Conservation (phyloP, 2,329 filamentous ascomycete genomes). For the Thermoascus crustaceus region DNA sequence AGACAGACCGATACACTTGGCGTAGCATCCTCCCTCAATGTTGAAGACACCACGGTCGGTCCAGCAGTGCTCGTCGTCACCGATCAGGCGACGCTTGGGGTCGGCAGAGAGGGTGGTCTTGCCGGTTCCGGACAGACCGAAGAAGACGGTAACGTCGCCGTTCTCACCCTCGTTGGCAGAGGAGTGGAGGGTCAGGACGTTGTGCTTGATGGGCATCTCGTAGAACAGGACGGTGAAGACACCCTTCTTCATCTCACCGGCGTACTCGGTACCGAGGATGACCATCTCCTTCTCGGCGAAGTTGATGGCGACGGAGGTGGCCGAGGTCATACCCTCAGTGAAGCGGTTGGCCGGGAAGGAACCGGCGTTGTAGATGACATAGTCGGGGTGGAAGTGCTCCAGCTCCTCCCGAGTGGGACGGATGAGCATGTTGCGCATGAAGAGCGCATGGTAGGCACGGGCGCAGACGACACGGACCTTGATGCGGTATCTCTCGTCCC, state of each 20-base stretch:
- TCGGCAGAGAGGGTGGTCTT: conserved; percentile 98
- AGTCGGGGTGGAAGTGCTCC: conserved; percentile 96
- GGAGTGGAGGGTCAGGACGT: conserved; percentile 95
- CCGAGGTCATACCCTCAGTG: conserved; percentile 97
- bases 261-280: conserved; percentile 97
- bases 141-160: conserved; percentile 98
- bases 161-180: conserved; percentile 94
- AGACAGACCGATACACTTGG: conserved; percentile 95
- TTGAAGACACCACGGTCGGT: conserved; percentile 95
- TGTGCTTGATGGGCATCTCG: conserved; percentile 99
- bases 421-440: conserved; percentile 99
- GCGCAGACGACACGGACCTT: conserved; percentile 96
- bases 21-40: conserved; percentile 99
- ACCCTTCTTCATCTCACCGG: conserved; percentile 96
- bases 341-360: conserved; percentile 98
- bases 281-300: conserved; percentile 99
- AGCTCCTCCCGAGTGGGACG: conserved; percentile 84
- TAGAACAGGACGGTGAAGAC: conserved; percentile 99
- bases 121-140: conserved; percentile 94
- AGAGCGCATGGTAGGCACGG: conserved; percentile 97
- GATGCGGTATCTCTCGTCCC: conserved; percentile 98
- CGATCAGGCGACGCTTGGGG: conserved; percentile 90
- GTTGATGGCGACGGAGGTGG: conserved; percentile 97
- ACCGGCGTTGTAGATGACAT: conserved; percentile 99
- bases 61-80: conserved; percentile 99